Conservation (phyloP, 352 stramenopile genomes). For the Phytophthora syringae region DNA sequence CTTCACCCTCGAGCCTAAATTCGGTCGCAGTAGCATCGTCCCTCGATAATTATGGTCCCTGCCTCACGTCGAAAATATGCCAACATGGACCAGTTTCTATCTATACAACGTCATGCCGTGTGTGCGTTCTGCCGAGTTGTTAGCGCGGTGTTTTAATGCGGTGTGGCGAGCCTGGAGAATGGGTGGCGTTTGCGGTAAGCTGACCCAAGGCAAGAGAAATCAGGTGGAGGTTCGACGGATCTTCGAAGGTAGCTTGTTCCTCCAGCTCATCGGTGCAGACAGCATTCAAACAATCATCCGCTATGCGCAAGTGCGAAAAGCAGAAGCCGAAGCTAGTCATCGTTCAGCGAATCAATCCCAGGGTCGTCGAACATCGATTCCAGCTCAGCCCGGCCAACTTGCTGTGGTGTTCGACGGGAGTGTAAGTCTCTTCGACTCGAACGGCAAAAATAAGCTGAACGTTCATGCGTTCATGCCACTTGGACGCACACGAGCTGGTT, state of each 20-base stretch:
- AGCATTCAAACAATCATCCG: constrained; percentile 55
- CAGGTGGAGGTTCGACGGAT: constrained; percentile 52
- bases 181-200: constrained; percentile 58
- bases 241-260: constrained; percentile 65
- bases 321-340: constrained; percentile 41
- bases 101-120: background rate
- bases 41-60: too few species aligned
- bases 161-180: constrained; percentile 40
- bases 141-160: constrained; percentile 21
- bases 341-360: constrained; percentile 18
- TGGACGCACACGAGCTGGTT: constrained; percentile 3
- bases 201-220: constrained; percentile 38
- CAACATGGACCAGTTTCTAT: constrained; percentile 1
- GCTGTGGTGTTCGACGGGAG: constrained; percentile 63
- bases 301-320: constrained; percentile 53
- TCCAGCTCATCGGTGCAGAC: constrained; percentile 66
- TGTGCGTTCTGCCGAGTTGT: background rate
- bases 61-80: too few species aligned
- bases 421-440: constrained; percentile 55
- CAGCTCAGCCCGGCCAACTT: constrained; percentile 38
- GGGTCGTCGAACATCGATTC: constrained; percentile 29
- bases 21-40: too few species aligned
- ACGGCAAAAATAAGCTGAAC: constrained; percentile 48
- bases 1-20: too few species aligned
- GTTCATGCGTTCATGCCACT: constrained; percentile 41